Evolutionary conservation across 805 yeast species (phyloP).

Genomic region (Yarrowia sp.): DNA sequence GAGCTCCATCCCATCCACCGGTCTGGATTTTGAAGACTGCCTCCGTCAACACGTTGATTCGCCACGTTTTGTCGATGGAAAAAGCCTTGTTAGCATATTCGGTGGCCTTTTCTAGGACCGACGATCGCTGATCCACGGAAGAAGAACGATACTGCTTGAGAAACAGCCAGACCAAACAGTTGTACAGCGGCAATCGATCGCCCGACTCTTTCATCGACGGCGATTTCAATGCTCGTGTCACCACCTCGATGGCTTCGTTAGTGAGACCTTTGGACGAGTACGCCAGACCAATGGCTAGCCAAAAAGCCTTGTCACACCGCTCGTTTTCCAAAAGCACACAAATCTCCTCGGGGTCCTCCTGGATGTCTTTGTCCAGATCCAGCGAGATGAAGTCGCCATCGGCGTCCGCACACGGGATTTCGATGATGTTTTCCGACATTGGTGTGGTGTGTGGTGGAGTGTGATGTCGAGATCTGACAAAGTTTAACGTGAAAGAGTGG

Average conservation of each 20-base stretch:
- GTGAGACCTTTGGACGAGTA: constrained; percentile 61
- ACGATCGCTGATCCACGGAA: constrained; percentile 28
- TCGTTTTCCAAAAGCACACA: constrained; percentile 77
- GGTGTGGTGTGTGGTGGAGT: not conserved
- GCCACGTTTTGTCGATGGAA: constrained; percentile 47
- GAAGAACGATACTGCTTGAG: constrained; percentile 37
- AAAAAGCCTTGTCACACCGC: constrained; percentile 66
- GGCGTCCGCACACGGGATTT: constrained; percentile 62
- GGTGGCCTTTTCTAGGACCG: constrained; percentile 41
- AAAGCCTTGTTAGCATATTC: constrained; percentile 48
- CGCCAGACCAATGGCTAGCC: constrained; percentile 81
- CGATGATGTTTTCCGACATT: constrained; percentile 41
- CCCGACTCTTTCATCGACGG: constrained; percentile 34
- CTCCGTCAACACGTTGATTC: constrained; percentile 53
- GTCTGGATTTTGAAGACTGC: constrained; percentile 60
- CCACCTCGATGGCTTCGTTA: constrained; percentile 61
- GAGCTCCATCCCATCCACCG: constrained; percentile 66
- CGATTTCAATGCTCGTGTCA: constrained; percentile 53
- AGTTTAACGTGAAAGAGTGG: not conserved
- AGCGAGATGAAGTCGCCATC: constrained; percentile 83
- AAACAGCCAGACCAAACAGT: constrained; percentile 70
- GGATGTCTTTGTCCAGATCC: constrained; percentile 74
- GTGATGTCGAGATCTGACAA: not conserved
- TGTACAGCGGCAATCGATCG: constrained; percentile 53
- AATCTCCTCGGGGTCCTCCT: constrained; percentile 85